phyloP scores from a whole-genome alignment of 2,329 filamentous ascomycete genomes.

The Botrytis deweyae region DNA sequence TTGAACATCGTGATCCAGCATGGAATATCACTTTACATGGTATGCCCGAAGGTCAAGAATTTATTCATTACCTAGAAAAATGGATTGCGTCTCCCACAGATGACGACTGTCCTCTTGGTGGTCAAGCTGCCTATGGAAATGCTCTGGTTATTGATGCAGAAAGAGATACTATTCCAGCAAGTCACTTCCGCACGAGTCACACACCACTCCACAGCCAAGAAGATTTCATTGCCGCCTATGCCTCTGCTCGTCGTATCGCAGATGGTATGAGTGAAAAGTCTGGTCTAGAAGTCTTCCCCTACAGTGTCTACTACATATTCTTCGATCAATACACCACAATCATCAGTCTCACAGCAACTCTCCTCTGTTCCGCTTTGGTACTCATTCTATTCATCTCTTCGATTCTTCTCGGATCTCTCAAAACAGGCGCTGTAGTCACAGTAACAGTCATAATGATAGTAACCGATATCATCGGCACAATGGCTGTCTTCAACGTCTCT shows the following conservation, averaged over 20 bases:
- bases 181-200: conserved; percentile 89
- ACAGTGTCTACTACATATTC: conserved; percentile 98
- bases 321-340: conserved; percentile 96
- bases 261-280: conserved; percentile 70
- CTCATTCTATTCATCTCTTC: conserved; percentile 83
- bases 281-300: conserved; percentile 84
- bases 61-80: conserved; percentile 78
- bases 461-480: conserved; percentile 89
- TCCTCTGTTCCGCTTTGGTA: conserved; percentile 78
- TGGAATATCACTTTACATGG: conserved; percentile 90
- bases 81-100: conserved; percentile 81
- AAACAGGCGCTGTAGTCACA: conserved; percentile 80
- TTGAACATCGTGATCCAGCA: conserved; percentile 69
- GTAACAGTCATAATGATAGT: conserved; percentile 90
- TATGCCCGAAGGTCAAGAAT: conserved; percentile 93
- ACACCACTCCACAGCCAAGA: conserved; percentile 82
- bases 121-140: conserved; percentile 81
- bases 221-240: conserved; percentile 91
- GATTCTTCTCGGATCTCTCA: conserved; percentile 76
- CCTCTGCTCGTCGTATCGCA: conserved; percentile 84
- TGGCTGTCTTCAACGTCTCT: conserved; percentile 85
- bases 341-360: conserved; percentile 71
- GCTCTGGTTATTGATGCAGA: conserved; percentile 76
- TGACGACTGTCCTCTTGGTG: conserved; percentile 82
- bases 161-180: conserved; percentile 68